A percentile compares a stretch with the other conserved stretches of the same genome.
phyloP scores from a whole-genome alignment of 768 basidiomycete species.

The Boletus huronensis region DNA sequence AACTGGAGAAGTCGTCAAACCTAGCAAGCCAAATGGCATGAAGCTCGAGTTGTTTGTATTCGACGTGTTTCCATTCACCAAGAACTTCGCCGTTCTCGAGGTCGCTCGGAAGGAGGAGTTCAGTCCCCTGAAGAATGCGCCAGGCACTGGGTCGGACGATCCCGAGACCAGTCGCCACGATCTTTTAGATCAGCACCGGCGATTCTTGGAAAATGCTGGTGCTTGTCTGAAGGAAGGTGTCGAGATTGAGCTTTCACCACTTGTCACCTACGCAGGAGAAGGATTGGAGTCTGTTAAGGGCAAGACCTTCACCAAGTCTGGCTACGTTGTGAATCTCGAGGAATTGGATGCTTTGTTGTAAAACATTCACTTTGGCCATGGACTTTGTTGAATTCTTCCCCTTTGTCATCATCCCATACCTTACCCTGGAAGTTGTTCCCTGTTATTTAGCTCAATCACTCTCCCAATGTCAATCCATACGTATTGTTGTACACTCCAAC shows the following conservation, averaged over 20 bases:
- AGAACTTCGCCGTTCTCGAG: conserved; percentile 81
- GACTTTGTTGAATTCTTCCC: conserved; percentile 3
- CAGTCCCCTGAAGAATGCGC: conserved; percentile 96
- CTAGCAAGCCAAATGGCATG: conserved; percentile 93
- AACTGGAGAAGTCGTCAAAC: conserved; percentile 70
- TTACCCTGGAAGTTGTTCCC: neutral
- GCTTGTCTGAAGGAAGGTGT: conserved; percentile 67
- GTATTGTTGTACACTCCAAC: conserved; percentile 10
- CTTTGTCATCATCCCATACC: conserved; percentile 1
- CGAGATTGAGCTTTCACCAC: conserved; percentile 88
- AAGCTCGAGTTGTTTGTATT: conserved; percentile 99
- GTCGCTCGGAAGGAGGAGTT: conserved; percentile 89
- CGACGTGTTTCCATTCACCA: conserved; percentile 94
- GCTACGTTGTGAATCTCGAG: conserved; percentile 59
- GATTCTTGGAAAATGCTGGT: conserved; percentile 80
- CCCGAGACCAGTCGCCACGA: conserved; percentile 89
- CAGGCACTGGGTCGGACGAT: conserved; percentile 86
- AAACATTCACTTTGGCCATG: conserved; percentile 12
- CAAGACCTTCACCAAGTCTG: conserved; percentile 72
- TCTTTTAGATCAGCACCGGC: conserved; percentile 80
- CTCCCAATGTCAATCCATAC: conserved; percentile 1
- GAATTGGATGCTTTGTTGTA: conserved; percentile 69
- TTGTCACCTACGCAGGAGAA: conserved; percentile 89
- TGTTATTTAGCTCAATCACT: neutral
- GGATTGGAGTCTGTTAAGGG: conserved; percentile 79